A percentile compares a stretch with the other conserved stretches of the same genome.
phyloP scores from a whole-genome alignment of 2,329 filamentous ascomycete genomes.

The Sarocladium oryzae region DNA sequence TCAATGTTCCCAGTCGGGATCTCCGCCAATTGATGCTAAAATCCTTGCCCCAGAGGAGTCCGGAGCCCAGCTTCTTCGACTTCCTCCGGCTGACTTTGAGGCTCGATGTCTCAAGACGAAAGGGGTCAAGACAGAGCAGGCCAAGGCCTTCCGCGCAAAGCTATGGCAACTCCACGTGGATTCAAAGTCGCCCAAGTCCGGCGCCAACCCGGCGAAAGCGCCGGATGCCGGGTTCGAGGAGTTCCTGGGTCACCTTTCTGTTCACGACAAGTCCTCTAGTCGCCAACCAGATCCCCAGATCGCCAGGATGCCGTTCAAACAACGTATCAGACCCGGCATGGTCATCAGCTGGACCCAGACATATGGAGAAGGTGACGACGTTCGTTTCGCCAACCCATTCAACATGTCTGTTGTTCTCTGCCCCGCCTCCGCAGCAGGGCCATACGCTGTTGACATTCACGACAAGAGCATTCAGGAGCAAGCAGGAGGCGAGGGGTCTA shows the following conservation, averaged over 20 bases:
- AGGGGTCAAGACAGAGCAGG: slow-evolving; percentile 29
- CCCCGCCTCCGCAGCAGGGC: slow-evolving; percentile 15
- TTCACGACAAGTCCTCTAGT: slow-evolving; percentile 18
- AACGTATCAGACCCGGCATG: slow-evolving; percentile 36
- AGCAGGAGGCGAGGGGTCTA: slow-evolving; percentile 10
- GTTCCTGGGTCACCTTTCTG: neutral
- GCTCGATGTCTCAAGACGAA: slow-evolving; percentile 32
- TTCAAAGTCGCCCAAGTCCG: slow-evolving; percentile 18
- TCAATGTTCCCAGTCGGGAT: slow-evolving; percentile 28
- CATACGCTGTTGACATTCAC: slow-evolving; percentile 15
- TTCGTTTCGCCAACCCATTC: slow-evolving; percentile 13
- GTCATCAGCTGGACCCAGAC: slow-evolving; percentile 25
- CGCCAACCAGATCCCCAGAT: slow-evolving; percentile 21
- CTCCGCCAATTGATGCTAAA: slow-evolving; percentile 24
- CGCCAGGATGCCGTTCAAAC: slow-evolving; percentile 25
- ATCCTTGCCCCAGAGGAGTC: slow-evolving; percentile 33
- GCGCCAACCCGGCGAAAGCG: neutral
- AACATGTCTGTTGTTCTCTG: slow-evolving; percentile 29
- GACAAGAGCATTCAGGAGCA: slow-evolving; percentile 14
- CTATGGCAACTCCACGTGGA: slow-evolving; percentile 37
- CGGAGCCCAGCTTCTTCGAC: slow-evolving; percentile 34
- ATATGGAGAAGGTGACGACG: neutral
- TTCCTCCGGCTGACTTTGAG: slow-evolving; percentile 33
- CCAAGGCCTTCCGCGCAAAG: slow-evolving; percentile 33
- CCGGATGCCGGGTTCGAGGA: neutral